phyloP scores from a whole-genome alignment of 2,329 filamentous ascomycete species.

The Cladobotryum mycophilum region DNA sequence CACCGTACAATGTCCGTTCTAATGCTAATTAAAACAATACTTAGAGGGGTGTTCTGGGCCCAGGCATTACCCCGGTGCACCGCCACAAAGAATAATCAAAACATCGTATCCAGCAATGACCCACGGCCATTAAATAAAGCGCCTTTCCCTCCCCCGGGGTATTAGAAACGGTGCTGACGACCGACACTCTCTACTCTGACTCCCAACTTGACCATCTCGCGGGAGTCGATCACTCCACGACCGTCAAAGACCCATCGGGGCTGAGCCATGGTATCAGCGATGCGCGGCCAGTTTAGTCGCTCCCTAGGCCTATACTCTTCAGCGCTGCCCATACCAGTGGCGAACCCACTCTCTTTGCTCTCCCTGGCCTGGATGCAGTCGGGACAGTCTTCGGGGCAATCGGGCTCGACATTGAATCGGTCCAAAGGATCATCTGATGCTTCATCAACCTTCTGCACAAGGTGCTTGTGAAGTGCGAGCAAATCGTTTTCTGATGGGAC shows the following conservation, averaged over 20 bases:
- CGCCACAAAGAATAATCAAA: constrained; percentile 8
- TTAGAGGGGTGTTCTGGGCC: constrained; percentile 5
- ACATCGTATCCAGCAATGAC: constrained; percentile 8
- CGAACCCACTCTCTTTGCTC: constrained; percentile 32
- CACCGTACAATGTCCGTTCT: constrained; percentile 20
- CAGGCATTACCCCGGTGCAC: constrained; percentile 9
- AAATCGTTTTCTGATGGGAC: constrained; percentile 39
- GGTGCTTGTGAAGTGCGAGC: constrained; percentile 41
- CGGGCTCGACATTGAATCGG: constrained; percentile 39
- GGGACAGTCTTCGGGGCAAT: constrained; percentile 40
- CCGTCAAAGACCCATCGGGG: constrained; percentile 53
- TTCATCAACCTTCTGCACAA: constrained; percentile 29
- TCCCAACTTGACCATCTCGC: constrained; percentile 43
- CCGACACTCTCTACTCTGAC: constrained; percentile 49
- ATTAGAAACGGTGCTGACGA: constrained; percentile 37
- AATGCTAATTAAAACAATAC: constrained; percentile 27
- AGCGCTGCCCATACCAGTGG: constrained; percentile 37
- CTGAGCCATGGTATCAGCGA: constrained; percentile 43
- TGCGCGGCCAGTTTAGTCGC: constrained; percentile 45
- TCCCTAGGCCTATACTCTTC: constrained; percentile 42
- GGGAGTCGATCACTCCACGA: constrained; percentile 45
- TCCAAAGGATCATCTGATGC: constrained; percentile 38
- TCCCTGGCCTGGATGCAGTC: constrained; percentile 42
- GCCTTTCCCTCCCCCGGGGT: not conserved
- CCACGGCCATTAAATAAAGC: not conserved